These are phyloP conservation scores for Lentinula lateritia DNA, from an alignment of 768 basidiomycete species.

Conservation along the genomic window DNA sequence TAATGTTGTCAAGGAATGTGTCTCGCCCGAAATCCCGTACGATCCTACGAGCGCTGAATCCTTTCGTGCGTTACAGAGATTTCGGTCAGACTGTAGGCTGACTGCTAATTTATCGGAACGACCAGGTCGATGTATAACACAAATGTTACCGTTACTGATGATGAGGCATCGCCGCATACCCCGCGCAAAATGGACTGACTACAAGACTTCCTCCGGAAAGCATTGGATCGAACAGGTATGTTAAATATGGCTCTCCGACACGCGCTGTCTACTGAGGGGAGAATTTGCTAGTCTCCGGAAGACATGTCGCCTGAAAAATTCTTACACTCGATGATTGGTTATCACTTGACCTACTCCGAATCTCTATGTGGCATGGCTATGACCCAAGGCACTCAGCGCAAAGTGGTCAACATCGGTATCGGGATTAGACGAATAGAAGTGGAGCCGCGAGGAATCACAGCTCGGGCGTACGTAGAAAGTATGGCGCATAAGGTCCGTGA, in stretches of 20 bases:
- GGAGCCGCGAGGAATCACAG: conserved; percentile 53
- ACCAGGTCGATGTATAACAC: conserved; percentile 63
- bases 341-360: conserved; percentile 63
- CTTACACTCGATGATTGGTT: conserved; percentile 73
- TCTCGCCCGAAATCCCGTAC: conserved; percentile 49
- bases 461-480: conserved; percentile 65
- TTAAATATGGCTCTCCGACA: neutral
- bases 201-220: conserved; percentile 55
- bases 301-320: conserved; percentile 61
- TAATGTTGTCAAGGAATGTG: conserved; percentile 53
- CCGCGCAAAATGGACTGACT: conserved; percentile 67
- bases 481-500: conserved; percentile 65
- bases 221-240: conserved; percentile 70
- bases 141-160: conserved; percentile 78
- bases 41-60: conserved; percentile 56
- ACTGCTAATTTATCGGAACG: neutral
- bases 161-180: conserved; percentile 82
- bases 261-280: neutral
- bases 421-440: conserved; percentile 66
- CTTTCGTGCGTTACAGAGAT: conserved; percentile 47
- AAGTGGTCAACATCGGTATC: conserved; percentile 80
- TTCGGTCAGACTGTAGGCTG: no score
- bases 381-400: conserved; percentile 70
- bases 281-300: conserved; percentile 38
- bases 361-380: conserved; percentile 81